phyloP scores from a whole-genome alignment of 164 flowering plant species.

The Liquidambar formosana region DNA sequence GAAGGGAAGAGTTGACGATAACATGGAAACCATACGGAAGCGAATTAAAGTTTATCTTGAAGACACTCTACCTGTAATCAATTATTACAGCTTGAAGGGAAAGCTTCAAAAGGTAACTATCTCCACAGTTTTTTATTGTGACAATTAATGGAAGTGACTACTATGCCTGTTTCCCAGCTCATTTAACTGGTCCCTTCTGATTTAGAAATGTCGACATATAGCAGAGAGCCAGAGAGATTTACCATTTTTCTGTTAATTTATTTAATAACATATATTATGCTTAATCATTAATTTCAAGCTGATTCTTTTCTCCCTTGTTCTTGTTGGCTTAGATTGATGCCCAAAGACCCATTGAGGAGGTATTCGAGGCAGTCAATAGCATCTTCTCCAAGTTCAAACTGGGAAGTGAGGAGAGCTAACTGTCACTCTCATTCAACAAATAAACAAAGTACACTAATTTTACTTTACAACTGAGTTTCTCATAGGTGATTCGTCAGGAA shows the following conservation, averaged over 20 bases:
- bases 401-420: neutral
- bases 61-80: constrained; percentile 31
- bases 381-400: neutral
- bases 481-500: too few relatives aligned
- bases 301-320: neutral
- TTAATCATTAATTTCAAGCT: neutral
- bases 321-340: constrained; percentile 13
- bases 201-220: too few relatives aligned
- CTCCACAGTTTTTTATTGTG: neutral
- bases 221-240: too few relatives aligned
- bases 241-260: too few relatives aligned
- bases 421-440: neutral
- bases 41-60: constrained; percentile 29
- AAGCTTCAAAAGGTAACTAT: constrained; percentile 26
- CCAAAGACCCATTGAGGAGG: constrained; percentile 16
- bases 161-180: too few relatives aligned
- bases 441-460: neutral
- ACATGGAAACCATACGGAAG: constrained; percentile 34
- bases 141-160: too few relatives aligned
- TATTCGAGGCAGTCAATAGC: constrained; percentile 16
- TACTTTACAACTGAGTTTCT: neutral
- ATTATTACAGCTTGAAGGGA: constrained; percentile 26
- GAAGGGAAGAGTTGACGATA: constrained; percentile 40
- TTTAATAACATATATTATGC: neutral
- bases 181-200: too few relatives aligned